Conservation (phyloP, 441 rosid genomes). For the Pelargonium myrrhifolium region DNA sequence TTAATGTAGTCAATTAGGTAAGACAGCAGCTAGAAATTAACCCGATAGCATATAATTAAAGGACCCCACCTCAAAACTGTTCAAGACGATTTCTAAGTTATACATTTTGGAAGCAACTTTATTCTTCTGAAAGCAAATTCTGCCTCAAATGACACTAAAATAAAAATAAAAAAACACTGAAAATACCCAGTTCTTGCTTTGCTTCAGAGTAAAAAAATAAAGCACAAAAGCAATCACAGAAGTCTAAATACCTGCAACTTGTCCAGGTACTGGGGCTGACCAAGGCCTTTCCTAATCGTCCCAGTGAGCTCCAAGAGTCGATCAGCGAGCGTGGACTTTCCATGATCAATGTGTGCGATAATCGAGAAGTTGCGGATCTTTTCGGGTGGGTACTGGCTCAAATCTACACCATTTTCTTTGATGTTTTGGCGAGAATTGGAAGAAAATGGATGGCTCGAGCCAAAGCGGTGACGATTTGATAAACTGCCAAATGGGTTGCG, state of each 20-base stretch:
- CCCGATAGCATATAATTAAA: too few relatives aligned
- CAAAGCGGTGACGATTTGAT: slow-evolving; percentile 18
- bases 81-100: too few relatives aligned
- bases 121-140: too few relatives aligned
- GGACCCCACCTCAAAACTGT: too few relatives aligned
- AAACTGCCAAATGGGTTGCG: slow-evolving; percentile 4
- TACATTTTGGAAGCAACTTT: too few relatives aligned
- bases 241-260: slow-evolving; percentile 59
- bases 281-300: slow-evolving; percentile 82
- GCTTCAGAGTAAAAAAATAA: not conserved
- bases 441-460: slow-evolving; percentile 30
- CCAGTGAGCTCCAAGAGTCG: slow-evolving; percentile 95
- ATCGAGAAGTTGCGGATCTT: slow-evolving; percentile 89
- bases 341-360: slow-evolving; percentile 93
- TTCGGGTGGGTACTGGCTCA: slow-evolving; percentile 64
- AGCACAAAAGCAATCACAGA: not conserved
- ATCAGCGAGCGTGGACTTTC: slow-evolving; percentile 95
- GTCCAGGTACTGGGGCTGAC: slow-evolving; percentile 96
- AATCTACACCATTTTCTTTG: slow-evolving; percentile 42
- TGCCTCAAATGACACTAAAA: too few relatives aligned
- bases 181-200: not conserved
- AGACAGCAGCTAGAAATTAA: too few relatives aligned
- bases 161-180: not conserved
- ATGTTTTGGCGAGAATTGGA: slow-evolving; percentile 44
- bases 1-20: too few relatives aligned